Percentiles rank a stretch among this genome's conserved stretches.
phyloP scores from a whole-genome alignment of 495 filamentous ascomycete genomes.

The Podospora pseudoanserina region DNA sequence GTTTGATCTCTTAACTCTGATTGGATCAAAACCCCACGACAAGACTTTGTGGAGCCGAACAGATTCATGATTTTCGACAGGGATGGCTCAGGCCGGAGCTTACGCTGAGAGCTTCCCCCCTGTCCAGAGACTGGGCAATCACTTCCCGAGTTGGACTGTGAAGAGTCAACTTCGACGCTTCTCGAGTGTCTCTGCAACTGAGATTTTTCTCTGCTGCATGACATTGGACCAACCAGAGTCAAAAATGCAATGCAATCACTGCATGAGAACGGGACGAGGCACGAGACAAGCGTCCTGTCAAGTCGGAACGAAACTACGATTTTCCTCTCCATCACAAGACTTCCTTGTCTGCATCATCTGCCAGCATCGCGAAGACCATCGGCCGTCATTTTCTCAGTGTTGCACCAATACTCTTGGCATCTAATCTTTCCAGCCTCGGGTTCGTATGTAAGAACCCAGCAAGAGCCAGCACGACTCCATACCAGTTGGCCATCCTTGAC shows the following conservation, averaged over 20 bases:
- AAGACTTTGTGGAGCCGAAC: not conserved
- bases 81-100: slow-evolving; percentile 1
- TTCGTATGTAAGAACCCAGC: not conserved
- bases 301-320: not conserved
- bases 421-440: not conserved
- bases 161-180: not conserved
- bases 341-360: not conserved
- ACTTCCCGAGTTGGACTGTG: not conserved
- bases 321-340: not conserved
- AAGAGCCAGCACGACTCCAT: not conserved
- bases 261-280: not conserved
- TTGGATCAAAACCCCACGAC: not conserved
- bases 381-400: not conserved
- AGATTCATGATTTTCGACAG: slow-evolving; percentile 1
- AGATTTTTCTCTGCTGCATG: not conserved
- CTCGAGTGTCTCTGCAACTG: not conserved
- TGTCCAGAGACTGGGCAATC: not conserved
- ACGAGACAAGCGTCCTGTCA: not conserved
- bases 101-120: not conserved
- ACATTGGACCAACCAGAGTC: not conserved
- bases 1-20: not conserved
- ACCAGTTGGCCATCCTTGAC: not conserved
- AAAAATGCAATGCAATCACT: not conserved
- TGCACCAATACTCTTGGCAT: not conserved
- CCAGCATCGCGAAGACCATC: not conserved